Evolutionary conservation across 2,329 filamentous ascomycete genomes (phyloP).

Genomic region (Pseudogymnoascus sp.): DNA sequence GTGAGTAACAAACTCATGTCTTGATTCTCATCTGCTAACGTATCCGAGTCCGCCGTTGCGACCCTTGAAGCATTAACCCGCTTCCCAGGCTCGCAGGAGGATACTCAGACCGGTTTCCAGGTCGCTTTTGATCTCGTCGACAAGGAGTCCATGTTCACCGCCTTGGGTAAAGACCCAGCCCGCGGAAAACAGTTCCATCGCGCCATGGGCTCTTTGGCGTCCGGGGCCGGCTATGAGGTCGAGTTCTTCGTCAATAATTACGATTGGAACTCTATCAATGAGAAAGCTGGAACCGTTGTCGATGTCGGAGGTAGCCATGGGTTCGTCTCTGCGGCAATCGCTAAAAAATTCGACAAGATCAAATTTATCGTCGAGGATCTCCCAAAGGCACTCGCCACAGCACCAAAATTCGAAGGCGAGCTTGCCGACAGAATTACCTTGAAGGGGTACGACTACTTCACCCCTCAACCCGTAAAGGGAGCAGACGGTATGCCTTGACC

Average conservation of each 20-base stretch:
- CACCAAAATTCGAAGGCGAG: constrained; percentile 35
- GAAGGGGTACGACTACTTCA: constrained; percentile 38
- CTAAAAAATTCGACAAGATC: constrained; percentile 40
- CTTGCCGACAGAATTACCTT: constrained; percentile 20
- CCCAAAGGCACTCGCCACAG: constrained; percentile 37
- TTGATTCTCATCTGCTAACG: neutral
- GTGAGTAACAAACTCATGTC: constrained; percentile 12
- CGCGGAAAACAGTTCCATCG: constrained; percentile 43
- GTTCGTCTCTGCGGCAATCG: constrained; percentile 47
- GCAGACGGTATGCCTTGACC: constrained; percentile 35
- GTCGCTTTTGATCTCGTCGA: constrained; percentile 42
- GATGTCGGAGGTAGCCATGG: constrained; percentile 53
- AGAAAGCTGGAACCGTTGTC: constrained; percentile 40
- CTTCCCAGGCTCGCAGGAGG: constrained; percentile 40
- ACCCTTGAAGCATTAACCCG: constrained; percentile 37
- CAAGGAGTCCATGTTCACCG: constrained; percentile 46
- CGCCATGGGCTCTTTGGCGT: constrained; percentile 47
- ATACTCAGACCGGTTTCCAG: constrained; percentile 43
- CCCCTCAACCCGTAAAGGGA: constrained; percentile 33
- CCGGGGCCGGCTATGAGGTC: constrained; percentile 48
- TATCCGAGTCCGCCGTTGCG: constrained; percentile 35
- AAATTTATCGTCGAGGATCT: constrained; percentile 50
- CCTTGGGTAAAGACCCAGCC: constrained; percentile 39
- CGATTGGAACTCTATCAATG: constrained; percentile 42
- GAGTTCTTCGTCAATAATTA: constrained; percentile 45